phyloP scores from a whole-genome alignment of 1,284 basidiomycete species.

The Boletus smithii region DNA sequence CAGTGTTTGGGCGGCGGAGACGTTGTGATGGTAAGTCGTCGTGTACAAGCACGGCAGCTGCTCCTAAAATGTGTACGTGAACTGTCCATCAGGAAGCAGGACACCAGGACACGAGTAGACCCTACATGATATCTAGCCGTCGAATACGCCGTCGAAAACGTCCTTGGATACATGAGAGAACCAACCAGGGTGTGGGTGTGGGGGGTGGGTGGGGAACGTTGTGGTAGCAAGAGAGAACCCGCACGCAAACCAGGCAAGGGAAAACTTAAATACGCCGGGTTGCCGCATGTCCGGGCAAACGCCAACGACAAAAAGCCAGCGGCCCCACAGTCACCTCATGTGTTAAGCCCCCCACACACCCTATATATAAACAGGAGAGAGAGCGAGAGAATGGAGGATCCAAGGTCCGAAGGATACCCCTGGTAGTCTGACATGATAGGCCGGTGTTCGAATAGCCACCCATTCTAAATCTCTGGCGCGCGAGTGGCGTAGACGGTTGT shows the following conservation, averaged over 20 bases:
- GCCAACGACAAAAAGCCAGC: slow-evolving; percentile 28
- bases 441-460: slow-evolving; percentile 4
- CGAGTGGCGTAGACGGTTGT: neutral
- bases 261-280: slow-evolving; percentile 27
- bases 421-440: slow-evolving; percentile 13
- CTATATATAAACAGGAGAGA: slow-evolving; percentile 3
- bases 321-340: slow-evolving; percentile 17
- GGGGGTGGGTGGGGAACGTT: slow-evolving; percentile 5
- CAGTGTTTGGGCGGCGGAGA: slow-evolving; percentile 20
- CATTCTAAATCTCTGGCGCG: slow-evolving; percentile 2
- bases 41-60: slow-evolving; percentile 11
- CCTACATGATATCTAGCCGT: slow-evolving; percentile 25
- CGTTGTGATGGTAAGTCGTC: slow-evolving; percentile 12
- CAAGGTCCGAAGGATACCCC: slow-evolving; percentile 12
- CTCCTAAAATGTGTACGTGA: slow-evolving; percentile 13
- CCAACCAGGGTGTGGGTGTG: neutral
- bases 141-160: slow-evolving; percentile 11
- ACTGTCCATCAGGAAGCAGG: slow-evolving; percentile 10
- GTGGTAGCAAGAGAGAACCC: slow-evolving; percentile 20
- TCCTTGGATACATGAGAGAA: slow-evolving; percentile 18
- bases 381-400: slow-evolving; percentile 10
- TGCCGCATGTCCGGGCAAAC: slow-evolving; percentile 17
- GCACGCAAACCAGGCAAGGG: slow-evolving; percentile 5
- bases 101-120: neutral
- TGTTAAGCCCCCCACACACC: slow-evolving; percentile 23